These are phyloP conservation scores for Astraeus odoratus DNA, from an alignment of 768 basidiomycete genomes.

Conservation along the genomic window DNA sequence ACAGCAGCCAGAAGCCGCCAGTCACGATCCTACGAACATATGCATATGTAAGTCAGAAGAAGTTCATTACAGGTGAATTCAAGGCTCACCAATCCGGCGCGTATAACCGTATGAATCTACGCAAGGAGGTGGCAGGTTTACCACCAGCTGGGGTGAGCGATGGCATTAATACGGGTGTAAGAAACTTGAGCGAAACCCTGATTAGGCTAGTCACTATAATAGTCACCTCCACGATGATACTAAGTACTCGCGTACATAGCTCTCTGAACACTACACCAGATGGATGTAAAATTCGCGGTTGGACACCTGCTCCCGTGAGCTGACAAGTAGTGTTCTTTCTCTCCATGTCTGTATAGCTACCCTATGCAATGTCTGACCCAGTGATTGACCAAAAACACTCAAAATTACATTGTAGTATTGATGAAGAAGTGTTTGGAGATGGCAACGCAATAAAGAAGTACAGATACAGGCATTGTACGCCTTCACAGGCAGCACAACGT, in stretches of 20 bases:
- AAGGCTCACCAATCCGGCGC: constrained; percentile 64
- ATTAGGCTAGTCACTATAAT: too few relatives aligned
- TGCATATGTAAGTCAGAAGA: too few relatives aligned
- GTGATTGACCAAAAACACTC: constrained; percentile 12
- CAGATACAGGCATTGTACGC: constrained; percentile 34
- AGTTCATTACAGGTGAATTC: not conserved
- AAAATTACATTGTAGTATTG: constrained; percentile 16
- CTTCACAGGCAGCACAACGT: constrained; percentile 23
- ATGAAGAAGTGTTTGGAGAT: constrained; percentile 9
- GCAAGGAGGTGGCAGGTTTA: constrained; percentile 11
- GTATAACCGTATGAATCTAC: constrained; percentile 41
- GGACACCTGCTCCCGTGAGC: too few relatives aligned
- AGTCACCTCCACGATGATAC: too few relatives aligned
- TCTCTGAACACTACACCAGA: too few relatives aligned
- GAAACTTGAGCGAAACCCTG: too few relatives aligned
- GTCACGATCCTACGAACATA: constrained; percentile 51
- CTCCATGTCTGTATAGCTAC: too few relatives aligned
- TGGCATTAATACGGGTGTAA: too few relatives aligned
- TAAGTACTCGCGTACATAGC: too few relatives aligned
- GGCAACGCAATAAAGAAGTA: constrained; percentile 29
- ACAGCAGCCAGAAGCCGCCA: constrained; percentile 38
- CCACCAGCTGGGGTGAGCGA: not conserved
- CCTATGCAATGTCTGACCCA: not conserved
- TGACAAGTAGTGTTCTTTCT: too few relatives aligned
- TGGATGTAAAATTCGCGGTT: too few relatives aligned